These are phyloP conservation scores for Phanerochaete carnosa DNA, from an alignment of 768 basidiomycete genomes.

Conservation along the genomic window DNA sequence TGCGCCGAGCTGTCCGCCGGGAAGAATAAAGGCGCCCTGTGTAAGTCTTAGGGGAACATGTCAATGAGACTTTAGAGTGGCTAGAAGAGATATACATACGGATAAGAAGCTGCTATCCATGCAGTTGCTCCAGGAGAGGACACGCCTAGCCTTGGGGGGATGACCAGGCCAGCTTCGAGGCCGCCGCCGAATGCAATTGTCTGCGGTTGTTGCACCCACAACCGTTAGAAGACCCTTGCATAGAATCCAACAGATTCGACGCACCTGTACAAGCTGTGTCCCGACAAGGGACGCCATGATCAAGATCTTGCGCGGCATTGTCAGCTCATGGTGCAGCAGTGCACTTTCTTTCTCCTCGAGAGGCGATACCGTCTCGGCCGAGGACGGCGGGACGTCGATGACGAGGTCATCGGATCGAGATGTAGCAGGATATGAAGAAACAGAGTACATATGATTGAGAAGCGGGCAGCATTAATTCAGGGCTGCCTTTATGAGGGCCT, in stretches of 20 bases:
- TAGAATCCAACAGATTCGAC: neutral
- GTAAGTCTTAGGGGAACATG: conserved; percentile 1
- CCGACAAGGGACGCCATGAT: neutral
- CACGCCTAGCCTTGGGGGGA: neutral
- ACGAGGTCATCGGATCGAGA: neutral
- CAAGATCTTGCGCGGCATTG: neutral
- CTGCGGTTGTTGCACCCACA: neutral
- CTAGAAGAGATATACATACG: neutral
- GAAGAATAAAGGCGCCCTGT: conserved; percentile 8
- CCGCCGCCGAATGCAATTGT: neutral
- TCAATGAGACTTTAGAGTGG: neutral
- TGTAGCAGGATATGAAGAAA: no score
- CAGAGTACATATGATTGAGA: no score
- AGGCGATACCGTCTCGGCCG: neutral
- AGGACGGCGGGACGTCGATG: neutral
- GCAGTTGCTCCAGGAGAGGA: neutral
- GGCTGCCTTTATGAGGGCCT: neutral
- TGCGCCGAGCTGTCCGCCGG: conserved; percentile 8
- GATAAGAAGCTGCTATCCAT: neutral
- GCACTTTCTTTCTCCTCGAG: neutral
- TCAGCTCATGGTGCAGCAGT: neutral
- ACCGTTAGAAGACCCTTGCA: neutral
- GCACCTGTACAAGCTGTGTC: neutral
- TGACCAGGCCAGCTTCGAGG: neutral
- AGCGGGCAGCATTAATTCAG: neutral